phyloP scores from a whole-genome alignment of 306 rosid species.

The Quercus robur region DNA sequence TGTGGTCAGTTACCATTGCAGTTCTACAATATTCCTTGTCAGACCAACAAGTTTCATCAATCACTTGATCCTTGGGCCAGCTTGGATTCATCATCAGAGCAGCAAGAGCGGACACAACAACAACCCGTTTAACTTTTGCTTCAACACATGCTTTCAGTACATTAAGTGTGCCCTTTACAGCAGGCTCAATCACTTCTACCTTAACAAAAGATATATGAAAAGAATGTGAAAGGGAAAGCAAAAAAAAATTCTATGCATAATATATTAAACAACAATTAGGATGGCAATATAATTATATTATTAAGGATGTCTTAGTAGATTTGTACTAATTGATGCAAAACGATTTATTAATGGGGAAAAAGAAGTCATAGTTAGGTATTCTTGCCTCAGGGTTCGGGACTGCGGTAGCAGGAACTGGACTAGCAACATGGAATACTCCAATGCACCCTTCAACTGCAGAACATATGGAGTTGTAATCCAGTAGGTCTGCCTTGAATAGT shows the following conservation, averaged over 20 bases:
- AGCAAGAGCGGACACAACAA: slow-evolving; percentile 34
- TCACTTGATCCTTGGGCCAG: slow-evolving; percentile 28
- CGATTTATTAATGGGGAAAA: neutral
- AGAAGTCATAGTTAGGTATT: neutral
- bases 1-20: slow-evolving; percentile 19
- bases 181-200: slow-evolving; percentile 30
- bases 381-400: slow-evolving; percentile 39
- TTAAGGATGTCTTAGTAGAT: neutral
- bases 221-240: neutral
- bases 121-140: slow-evolving; percentile 36
- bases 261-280: too few species aligned
- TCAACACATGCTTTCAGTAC: slow-evolving; percentile 40
- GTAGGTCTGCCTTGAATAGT: slow-evolving; percentile 39
- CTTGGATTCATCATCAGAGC: slow-evolving; percentile 30
- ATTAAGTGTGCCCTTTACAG: slow-evolving; percentile 25
- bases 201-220: neutral
- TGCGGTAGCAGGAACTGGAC: slow-evolving; percentile 38
- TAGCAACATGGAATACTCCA: slow-evolving; percentile 52
- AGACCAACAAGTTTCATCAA: slow-evolving; percentile 49
- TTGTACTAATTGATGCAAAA: neutral
- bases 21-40: slow-evolving; percentile 38
- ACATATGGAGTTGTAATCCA: slow-evolving; percentile 29
- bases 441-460: slow-evolving; percentile 39
- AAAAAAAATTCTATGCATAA: too few species aligned
- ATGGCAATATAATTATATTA: neutral